Conservation (phyloP, 345 rosid genomes). For the Melastoma malabathricum region DNA sequence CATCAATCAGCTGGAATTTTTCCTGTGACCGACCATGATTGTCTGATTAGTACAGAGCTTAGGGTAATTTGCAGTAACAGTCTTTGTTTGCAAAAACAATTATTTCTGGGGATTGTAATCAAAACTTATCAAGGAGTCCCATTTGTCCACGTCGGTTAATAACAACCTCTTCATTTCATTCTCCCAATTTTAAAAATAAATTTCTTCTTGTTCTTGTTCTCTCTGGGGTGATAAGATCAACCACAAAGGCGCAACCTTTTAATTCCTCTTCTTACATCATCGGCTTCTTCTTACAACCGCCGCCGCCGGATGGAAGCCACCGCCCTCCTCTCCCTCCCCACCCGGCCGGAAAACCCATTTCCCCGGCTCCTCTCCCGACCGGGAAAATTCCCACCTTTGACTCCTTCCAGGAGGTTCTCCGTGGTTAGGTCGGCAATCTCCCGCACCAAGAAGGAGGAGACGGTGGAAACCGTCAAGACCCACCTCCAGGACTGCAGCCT, state of each 20-base stretch:
- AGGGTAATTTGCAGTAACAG: too few relatives aligned
- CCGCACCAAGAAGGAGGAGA: conserved; percentile 71
- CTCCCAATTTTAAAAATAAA: too few relatives aligned
- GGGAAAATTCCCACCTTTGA: conserved; percentile 7
- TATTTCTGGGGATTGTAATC: too few relatives aligned
- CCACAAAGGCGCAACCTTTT: neutral
- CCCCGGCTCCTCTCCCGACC: conserved; percentile 14
- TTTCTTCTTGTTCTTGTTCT: neutral
- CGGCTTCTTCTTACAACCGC: neutral
- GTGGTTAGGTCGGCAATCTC: conserved; percentile 64
- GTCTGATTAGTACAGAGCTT: too few relatives aligned
- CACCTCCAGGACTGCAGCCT: conserved; percentile 75
- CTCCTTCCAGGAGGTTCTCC: conserved; percentile 9
- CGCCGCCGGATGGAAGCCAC: conserved; percentile 38
- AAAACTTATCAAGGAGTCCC: too few relatives aligned
- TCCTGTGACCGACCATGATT: too few relatives aligned
- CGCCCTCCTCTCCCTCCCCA: conserved; percentile 31
- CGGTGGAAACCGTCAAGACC: conserved; percentile 61
- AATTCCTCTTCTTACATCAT: neutral
- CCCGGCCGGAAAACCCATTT: conserved; percentile 16
- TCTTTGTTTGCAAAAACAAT: too few relatives aligned
- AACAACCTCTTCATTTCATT: too few relatives aligned
- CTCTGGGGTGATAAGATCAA: conserved; percentile 19
- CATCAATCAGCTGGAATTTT: too few relatives aligned
- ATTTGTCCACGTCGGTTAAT: too few relatives aligned